phyloP scores from a whole-genome alignment of 768 basidiomycete species.

The Suillus decipiens region DNA sequence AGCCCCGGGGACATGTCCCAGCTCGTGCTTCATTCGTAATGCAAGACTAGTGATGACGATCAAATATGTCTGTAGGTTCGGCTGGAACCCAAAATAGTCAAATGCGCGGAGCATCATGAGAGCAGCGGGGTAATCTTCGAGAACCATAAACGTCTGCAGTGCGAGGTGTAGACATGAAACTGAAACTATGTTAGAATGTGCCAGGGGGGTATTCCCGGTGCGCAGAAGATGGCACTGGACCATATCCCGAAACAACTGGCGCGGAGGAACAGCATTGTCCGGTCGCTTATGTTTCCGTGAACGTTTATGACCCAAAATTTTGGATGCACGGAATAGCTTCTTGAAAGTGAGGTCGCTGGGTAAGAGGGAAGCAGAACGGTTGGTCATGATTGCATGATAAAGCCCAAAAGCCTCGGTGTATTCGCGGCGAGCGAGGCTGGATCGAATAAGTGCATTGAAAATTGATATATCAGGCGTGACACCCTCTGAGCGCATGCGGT shows the following conservation, averaged over 20 bases:
- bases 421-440: conserved; percentile 35
- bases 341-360: conserved; percentile 50
- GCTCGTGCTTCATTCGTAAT: conserved; percentile 29
- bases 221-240: conserved; percentile 34
- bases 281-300: conserved; percentile 25
- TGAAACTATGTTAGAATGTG: conserved; percentile 29
- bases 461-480: conserved; percentile 40
- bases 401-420: conserved; percentile 42
- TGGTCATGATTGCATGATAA: conserved; percentile 41
- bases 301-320: conserved; percentile 19
- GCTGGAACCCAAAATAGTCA: conserved; percentile 26
- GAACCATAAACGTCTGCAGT: conserved; percentile 45
- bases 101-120: conserved; percentile 40
- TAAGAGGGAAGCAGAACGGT: conserved; percentile 31
- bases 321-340: conserved; percentile 39
- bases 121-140: conserved; percentile 50
- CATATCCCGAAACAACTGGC: conserved; percentile 49
- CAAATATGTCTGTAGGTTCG: conserved; percentile 41
- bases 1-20: conserved; percentile 4
- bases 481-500: conserved; percentile 39
- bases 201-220: conserved; percentile 19
- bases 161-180: conserved; percentile 42
- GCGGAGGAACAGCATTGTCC: conserved; percentile 34
- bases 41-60: conserved; percentile 42
- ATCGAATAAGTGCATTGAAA: conserved; percentile 52